Base-by-base conservation (phyloP, 2,329 filamentous ascomycete species). In the Colletotrichum ledebouriae region DNA sequence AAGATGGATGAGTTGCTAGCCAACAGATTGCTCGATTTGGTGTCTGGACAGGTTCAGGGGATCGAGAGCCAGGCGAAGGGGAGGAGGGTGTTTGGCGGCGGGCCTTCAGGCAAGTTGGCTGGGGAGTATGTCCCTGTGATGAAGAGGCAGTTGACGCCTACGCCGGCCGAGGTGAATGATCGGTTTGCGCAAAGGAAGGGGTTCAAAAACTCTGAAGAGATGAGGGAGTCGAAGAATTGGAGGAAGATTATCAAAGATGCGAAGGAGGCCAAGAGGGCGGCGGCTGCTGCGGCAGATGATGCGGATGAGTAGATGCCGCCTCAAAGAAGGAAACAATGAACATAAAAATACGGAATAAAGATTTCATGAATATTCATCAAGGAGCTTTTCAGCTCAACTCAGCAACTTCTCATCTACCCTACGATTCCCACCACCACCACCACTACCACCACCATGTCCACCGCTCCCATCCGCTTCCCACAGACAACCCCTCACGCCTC, bases 1-100 rank as follows among this genome's bases (percentile, higher is more conserved):
- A 97, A 97, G 83, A 92, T 98, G 72, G 94, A 98, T 75, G 96
- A 98, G 83, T 83, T 97, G 59, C 83, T 99, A 63, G 89, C 93
- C 0, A 90, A 87, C 67, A 87, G 89, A 72, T 81, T 99, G 58
- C 82, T 98, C 68, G 88, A 92, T 74, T 79, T 90, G 50, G 80
- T 88, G 7, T 80, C 84, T 29, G 74, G 71, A 2, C 83, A 85
- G 72, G 59, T 68, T 10, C 61, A 39, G 33, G 61, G 39, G 0
- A 65, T 55, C 0, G 49, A 65, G 41, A 33, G 12, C 11, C 58
- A 29, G 6, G 41, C 63, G 4, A 69, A 69, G 29, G 53, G 68
- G 61, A 76, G 80, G 70, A 74, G 76, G 68, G 70, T 83, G n/a
- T 90, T 86, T 72, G 85, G 88, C 70, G 89, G 89, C 5, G 87